Base-by-base conservation (phyloP, 164 flowering plant genomes). In the Vitis cinerea region DNA sequence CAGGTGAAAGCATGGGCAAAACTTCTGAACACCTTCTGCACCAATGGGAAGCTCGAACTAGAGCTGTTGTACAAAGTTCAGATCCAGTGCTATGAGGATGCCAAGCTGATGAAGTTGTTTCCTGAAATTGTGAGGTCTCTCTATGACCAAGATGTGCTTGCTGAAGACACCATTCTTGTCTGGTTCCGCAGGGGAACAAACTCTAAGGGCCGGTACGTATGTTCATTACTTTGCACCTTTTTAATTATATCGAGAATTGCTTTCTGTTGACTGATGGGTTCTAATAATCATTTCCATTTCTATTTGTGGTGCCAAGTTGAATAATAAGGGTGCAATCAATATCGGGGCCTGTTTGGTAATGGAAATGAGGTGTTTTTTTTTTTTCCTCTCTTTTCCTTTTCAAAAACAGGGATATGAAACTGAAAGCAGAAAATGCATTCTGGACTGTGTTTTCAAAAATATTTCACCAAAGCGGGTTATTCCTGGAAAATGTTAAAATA, bases 121-220 rank as follows among this genome's bases (percentile, higher is more conserved):
- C 99, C 98, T 50, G 99, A 95, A 74, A 89, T 95, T 30, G 85
- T 93, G 58, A 83, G 91, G 77, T 84, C 94, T 71, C 93, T 95
- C 31, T 95, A 95, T 74, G 98, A 93, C 52, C 91, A 86, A 77
- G 97, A 95, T 79, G 99, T 95, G 69, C 94, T 95, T 81, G 97
- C 96, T 4, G 99, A 95, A 78, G 98, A 95, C 73, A 95, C 99
- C 71, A 88, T 95, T 76, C 90, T 90, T 64, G 86, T 81, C 78
- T 95, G 99, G 99, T 95, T 88, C 82, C 93, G 92, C 50, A 91
- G 84, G 73, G 97, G 98, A 79, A 81, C 98, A 44, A 93, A 90
- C 71, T 88, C 88, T 10, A 95, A 95, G 97, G 99, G 99, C 87
- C 90, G 98, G 98, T 90, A 73, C 68, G 68, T 7, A 10, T 19